These are phyloP conservation scores for Stenogyne calaminthoides DNA, from an alignment of 305 asterid species.

Conservation along the genomic window DNA sequence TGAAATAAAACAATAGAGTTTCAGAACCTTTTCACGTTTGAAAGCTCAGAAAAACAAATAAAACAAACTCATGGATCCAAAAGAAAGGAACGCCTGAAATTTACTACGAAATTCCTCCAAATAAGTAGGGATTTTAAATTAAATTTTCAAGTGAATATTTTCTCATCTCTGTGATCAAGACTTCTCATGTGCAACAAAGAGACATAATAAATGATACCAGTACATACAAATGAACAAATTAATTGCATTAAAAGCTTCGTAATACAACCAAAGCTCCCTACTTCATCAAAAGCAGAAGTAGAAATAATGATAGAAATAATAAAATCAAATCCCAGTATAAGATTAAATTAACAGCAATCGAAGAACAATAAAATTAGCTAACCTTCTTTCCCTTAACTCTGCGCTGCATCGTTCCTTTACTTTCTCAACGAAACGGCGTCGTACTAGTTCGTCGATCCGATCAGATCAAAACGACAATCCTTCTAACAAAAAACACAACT, in stretches of 20 bases:
- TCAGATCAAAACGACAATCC: conserved; percentile 33
- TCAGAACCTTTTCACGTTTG: background rate
- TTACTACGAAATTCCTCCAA: conserved; percentile 11
- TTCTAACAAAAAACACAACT: conserved; percentile 8
- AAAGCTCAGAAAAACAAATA: conserved; percentile 9
- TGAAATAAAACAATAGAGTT: background rate
- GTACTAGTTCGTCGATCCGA: conserved; percentile 36
- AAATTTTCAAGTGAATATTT: background rate
- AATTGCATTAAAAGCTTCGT: background rate
- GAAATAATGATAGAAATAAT: background rate
- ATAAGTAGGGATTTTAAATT: background rate
- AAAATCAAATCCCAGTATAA: background rate
- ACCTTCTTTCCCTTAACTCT: conserved; percentile 57
- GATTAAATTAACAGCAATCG: conserved; percentile 4
- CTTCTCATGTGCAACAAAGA: conserved; percentile 6
- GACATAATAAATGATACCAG: background rate
- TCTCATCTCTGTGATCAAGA: conserved; percentile 3
- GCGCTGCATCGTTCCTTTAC: conserved; percentile 37
- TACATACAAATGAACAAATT: conserved; percentile 3
- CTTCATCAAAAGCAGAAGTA: conserved; percentile 5
- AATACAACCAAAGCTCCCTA: conserved; percentile 3
- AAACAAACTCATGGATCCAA: background rate
- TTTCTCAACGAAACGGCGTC: conserved; percentile 16
- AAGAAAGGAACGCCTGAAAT: background rate
- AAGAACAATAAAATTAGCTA: background rate